Conservation (phyloP, 2,329 filamentous ascomycete genomes). For the Botrytis aclada region DNA sequence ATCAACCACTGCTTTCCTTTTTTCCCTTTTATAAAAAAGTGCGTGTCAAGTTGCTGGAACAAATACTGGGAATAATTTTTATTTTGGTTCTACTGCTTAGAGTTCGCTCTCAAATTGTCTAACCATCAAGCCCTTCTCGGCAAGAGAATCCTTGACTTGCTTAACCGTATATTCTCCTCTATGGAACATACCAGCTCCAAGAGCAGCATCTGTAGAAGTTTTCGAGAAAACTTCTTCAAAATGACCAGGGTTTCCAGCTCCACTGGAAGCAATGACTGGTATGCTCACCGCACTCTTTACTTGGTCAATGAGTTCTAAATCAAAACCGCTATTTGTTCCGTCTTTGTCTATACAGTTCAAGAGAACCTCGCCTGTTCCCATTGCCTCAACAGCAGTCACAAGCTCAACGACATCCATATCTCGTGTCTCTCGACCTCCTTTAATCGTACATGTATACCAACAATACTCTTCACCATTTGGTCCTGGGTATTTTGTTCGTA, state of each 20-base stretch:
- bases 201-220: conserved; percentile 84
- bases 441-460: conserved; percentile 98
- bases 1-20: not conserved
- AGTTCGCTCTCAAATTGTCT: conserved; percentile 63
- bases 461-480: conserved; percentile 76
- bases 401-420: conserved; percentile 92
- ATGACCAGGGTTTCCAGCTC: conserved; percentile 82
- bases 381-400: conserved; percentile 83
- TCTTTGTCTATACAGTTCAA: conserved; percentile 98
- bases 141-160: conserved; percentile 84
- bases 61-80: not conserved
- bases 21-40: not conserved
- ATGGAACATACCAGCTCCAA: conserved; percentile 98
- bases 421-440: conserved; percentile 89
- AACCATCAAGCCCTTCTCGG: conserved; percentile 69
- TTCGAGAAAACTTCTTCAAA: conserved; percentile 87
- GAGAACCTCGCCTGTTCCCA: conserved; percentile 92
- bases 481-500: conserved; percentile 68
- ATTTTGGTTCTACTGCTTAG: conserved; percentile 6
- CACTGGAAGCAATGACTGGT: conserved; percentile 92
- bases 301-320: conserved; percentile 83
- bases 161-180: conserved; percentile 90
- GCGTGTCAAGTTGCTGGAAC: too few relatives aligned
- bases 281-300: conserved; percentile 87
- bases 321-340: conserved; percentile 90